A percentile compares a stretch with the other conserved stretches of the same genome.
These are phyloP conservation scores for Globisporangium recalcitrans DNA, from an alignment of 352 stramenopile genomes.

Conservation along the genomic window DNA sequence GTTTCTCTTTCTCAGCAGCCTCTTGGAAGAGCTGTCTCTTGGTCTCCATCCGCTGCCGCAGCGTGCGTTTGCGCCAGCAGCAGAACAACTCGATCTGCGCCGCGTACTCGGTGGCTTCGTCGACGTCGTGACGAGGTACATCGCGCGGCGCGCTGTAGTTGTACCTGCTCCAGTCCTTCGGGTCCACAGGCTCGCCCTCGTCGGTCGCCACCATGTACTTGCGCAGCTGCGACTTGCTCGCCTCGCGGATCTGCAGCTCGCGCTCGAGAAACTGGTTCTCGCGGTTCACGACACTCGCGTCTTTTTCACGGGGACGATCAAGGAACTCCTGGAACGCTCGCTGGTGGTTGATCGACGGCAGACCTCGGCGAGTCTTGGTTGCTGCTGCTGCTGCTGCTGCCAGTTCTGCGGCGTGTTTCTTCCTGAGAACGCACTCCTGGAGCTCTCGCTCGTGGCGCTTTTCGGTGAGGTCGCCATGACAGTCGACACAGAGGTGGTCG, in stretches of 20 bases:
- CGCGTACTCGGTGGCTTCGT: constrained; percentile 37
- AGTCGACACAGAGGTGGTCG: constrained; percentile 61
- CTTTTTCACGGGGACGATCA: constrained; percentile 31
- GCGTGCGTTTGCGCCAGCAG: constrained; percentile 34
- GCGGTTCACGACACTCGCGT: constrained; percentile 29
- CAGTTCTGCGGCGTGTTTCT: not conserved
- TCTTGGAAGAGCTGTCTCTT: constrained; percentile 23
- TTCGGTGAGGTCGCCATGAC: constrained; percentile 48
- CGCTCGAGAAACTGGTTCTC: constrained; percentile 61
- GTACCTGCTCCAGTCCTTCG: constrained; percentile 61
- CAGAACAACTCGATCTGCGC: constrained; percentile 60
- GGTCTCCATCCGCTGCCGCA: constrained; percentile 34
- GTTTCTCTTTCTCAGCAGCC: constrained; percentile 20
- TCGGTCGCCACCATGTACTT: constrained; percentile 75
- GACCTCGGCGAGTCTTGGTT: constrained; percentile 24
- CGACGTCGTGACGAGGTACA: constrained; percentile 41
- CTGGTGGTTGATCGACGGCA: constrained; percentile 44
- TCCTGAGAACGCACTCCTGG: constrained; percentile 25
- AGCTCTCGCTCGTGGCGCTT: constrained; percentile 38
- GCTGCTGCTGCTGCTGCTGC: not conserved
- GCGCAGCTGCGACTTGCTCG: constrained; percentile 46
- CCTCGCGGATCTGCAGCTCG: constrained; percentile 48
- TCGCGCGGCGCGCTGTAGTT: constrained; percentile 37
- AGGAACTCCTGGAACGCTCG: constrained; percentile 55
- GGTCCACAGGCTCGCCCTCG: constrained; percentile 42